Percentiles rank a stretch among this genome's conserved stretches.
Conservation (phyloP, 495 filamentous ascomycete species). For the Pyrenula aspistea region DNA sequence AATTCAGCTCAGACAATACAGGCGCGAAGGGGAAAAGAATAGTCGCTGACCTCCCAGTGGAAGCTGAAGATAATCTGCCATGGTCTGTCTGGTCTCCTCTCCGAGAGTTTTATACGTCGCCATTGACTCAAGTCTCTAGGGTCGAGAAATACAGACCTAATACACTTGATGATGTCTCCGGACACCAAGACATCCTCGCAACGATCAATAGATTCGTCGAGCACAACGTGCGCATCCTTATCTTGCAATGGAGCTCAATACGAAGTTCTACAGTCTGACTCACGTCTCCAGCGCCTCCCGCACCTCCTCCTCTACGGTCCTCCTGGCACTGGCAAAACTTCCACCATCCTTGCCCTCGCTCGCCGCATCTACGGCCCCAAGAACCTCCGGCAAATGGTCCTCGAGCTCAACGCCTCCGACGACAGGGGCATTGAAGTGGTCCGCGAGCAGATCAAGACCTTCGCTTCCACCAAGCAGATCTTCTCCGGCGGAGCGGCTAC, state of each 20-base stretch:
- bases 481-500: slow-evolving; percentile 41
- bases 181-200: slow-evolving; percentile 93
- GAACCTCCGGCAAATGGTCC: slow-evolving; percentile 95
- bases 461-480: slow-evolving; percentile 68
- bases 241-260: too few species aligned
- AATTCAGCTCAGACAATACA: slow-evolving; percentile 43
- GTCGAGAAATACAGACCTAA: slow-evolving; percentile 97
- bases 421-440: slow-evolving; percentile 98
- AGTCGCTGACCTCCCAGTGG: slow-evolving; percentile 83
- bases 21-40: slow-evolving; percentile 79
- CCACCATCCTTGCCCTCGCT: slow-evolving; percentile 83
- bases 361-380: slow-evolving; percentile 82
- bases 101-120: slow-evolving; percentile 3
- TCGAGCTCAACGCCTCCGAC: slow-evolving; percentile 94
- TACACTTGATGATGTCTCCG: slow-evolving; percentile 81
- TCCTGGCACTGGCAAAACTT: slow-evolving; percentile 94
- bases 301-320: slow-evolving; percentile 97
- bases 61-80: slow-evolving; percentile 87
- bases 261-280: slow-evolving; percentile 8
- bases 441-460: slow-evolving; percentile 97
- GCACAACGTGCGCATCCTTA: slow-evolving; percentile 45
- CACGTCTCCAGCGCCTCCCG: slow-evolving; percentile 51
- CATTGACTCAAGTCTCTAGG: slow-evolving; percentile 35
- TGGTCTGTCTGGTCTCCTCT: slow-evolving; percentile 45
- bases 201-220: slow-evolving; percentile 97